Base-by-base conservation (phyloP, 2,329 filamentous ascomycete species). In the Alternaria incomplexa region DNA sequence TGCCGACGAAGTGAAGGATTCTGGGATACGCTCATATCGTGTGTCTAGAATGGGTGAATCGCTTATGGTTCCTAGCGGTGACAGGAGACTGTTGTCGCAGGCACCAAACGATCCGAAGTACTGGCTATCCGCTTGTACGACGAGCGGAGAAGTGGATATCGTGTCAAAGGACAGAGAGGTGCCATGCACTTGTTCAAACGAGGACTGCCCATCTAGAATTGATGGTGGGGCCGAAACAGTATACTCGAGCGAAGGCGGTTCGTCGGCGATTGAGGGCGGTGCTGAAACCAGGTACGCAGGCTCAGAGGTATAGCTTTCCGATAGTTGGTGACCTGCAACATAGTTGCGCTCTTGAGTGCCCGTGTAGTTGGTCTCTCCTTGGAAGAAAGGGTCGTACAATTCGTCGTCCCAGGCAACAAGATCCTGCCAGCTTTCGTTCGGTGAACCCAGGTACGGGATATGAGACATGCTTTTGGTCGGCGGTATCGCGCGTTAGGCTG, bases 331-430 rank as follows among this genome's bases (percentile, higher is more conserved):
- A 51, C 67, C 61, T 12, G 57, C 54, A 11, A 56, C 28, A 53
- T 67, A 71, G 57, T 58, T 63, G 13, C 62, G 55, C 30, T 43
- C 51, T 20, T 65, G 62, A 32, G 54, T 43, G 10, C 47, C 60
- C 2, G 65, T 60, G 45, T 69, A 69, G 25, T 59, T 62, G 12
- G 53, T 54, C 50, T 74, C 69, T 46, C 64, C 66, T 25, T 71
- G 69, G 61, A 73, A 78, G 30, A 76, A 58, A 10, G 73, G 67
- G 55, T 77, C 70, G 54, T 66, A 71, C n/a, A 75, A 15, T 40
- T 76, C 73, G 7, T 68, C 76, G 30, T 76, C 71, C 75, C 73
- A 77, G 12, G 61, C 64, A 46, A 78, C 58, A 7, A 77, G 55
- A 20, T 75, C 72, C 55, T 77, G 66, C 76, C 76, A 79, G 40